A percentile compares a stretch with the other conserved stretches of the same genome.
Conservation (phyloP, 2,329 filamentous ascomycete species). For the Fulvia fulva region DNA sequence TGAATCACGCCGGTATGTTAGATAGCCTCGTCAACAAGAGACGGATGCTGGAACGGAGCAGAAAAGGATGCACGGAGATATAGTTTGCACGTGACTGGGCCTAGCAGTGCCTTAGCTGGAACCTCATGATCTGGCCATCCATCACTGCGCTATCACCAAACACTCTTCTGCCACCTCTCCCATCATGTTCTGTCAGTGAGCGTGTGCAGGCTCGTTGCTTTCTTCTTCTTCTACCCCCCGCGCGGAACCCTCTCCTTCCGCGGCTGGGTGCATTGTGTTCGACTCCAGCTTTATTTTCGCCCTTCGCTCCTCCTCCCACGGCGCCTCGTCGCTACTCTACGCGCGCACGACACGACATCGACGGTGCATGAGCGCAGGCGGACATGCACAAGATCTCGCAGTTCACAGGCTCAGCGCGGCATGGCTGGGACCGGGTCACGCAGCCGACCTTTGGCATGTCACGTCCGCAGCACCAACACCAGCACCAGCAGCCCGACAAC, state of each 20-base stretch:
- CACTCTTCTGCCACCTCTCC: not conserved
- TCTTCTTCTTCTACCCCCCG: not conserved
- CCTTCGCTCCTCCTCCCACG: not conserved
- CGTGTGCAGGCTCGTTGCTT: not conserved
- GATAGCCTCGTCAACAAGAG: too few species aligned
- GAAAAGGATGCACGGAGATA: too few species aligned
- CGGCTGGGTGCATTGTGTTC: conserved; percentile 1
- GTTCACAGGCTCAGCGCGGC: conserved; percentile 62
- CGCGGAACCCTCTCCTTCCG: not conserved
- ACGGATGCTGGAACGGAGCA: too few species aligned
- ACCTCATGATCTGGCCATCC: not conserved
- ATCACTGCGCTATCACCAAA: too few species aligned
- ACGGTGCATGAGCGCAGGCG: conserved; percentile 17
- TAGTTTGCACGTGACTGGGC: too few species aligned
- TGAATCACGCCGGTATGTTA: too few species aligned
- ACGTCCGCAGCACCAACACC: conserved; percentile 43
- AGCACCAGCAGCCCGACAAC: conserved; percentile 14
- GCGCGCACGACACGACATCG: conserved; percentile 9
- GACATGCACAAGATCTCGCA: conserved; percentile 66
- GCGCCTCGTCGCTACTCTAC: conserved; percentile 5
- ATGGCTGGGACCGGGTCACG: conserved; percentile 62
- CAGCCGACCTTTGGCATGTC: conserved; percentile 60
- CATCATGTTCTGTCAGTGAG: not conserved
- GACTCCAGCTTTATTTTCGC: not conserved
- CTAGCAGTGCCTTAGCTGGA: too few species aligned